Conservation (phyloP, 352 stramenopile species). For the Phytopythium kandeliae region DNA sequence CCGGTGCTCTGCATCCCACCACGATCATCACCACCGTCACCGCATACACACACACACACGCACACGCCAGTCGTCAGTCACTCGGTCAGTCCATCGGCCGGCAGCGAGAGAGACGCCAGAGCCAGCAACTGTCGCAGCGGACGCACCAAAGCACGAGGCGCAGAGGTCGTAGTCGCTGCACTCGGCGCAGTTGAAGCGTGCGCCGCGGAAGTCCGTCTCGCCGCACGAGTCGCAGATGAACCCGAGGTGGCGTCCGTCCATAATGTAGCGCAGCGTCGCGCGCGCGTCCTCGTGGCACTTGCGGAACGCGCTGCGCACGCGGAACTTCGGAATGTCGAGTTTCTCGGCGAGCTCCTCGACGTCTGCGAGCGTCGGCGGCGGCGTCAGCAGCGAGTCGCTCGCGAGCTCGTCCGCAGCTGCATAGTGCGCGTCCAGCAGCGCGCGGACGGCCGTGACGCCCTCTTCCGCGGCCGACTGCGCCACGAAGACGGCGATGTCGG, state of each 20-base stretch:
- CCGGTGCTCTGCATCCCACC: constrained; percentile 27
- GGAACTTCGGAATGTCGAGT: constrained; percentile 76
- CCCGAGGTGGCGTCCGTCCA: constrained; percentile 72
- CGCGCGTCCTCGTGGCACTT: constrained; percentile 71
- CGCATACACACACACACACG: too few relatives aligned
- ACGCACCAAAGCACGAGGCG: constrained; percentile 45
- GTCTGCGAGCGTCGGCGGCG: constrained; percentile 39
- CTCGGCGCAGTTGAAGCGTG: constrained; percentile 65
- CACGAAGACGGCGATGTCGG: constrained; percentile 66
- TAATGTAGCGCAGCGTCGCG: constrained; percentile 69
- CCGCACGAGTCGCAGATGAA: constrained; percentile 83
- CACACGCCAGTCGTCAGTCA: not conserved
- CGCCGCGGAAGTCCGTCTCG: constrained; percentile 70
- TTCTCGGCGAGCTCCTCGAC: constrained; percentile 60
- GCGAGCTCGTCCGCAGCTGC: constrained; percentile 27
- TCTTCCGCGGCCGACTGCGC: constrained; percentile 20
- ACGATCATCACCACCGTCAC: not conserved
- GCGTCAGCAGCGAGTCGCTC: constrained; percentile 4
- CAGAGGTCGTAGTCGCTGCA: constrained; percentile 83
- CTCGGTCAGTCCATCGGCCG: too few relatives aligned
- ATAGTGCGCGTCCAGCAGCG: constrained; percentile 39
- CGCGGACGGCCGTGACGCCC: constrained; percentile 12
- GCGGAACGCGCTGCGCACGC: constrained; percentile 70
- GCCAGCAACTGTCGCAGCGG: not conserved
- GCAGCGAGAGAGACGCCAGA: too few relatives aligned